These are phyloP conservation scores for Exophiala mesophila DNA, from an alignment of 2,329 filamentous ascomycete species.

Conservation along the genomic window DNA sequence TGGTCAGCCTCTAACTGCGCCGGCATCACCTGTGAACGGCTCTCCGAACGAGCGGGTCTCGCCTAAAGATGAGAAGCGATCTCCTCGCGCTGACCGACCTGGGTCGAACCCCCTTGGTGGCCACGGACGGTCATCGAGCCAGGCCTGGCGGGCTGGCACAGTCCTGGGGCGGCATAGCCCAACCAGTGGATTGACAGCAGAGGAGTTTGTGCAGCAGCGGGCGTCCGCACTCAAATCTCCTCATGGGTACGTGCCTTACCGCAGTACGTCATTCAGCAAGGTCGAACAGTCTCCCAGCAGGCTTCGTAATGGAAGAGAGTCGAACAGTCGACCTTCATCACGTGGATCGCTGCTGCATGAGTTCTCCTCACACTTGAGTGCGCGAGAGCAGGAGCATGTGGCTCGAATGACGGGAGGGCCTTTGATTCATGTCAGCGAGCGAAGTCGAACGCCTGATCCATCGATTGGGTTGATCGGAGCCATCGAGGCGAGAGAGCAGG, in stretches of 20 bases:
- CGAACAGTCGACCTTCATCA: constrained; percentile 33
- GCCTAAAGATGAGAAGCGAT: constrained; percentile 11
- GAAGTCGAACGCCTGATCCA: constrained; percentile 41
- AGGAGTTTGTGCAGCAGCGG: constrained; percentile 79
- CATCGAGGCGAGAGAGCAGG: constrained; percentile 73
- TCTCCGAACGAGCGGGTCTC: constrained; percentile 5
- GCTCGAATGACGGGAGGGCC: constrained; percentile 74
- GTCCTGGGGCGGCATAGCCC: constrained; percentile 43
- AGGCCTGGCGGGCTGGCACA: constrained; percentile 73
- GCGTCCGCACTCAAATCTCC: constrained; percentile 52
- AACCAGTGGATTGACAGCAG: constrained; percentile 61
- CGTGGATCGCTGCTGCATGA: constrained; percentile 35
- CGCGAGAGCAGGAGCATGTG: constrained; percentile 84
- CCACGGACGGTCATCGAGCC: constrained; percentile 46
- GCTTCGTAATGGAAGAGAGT: constrained; percentile 25
- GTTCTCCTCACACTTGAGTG: constrained; percentile 62
- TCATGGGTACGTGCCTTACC: constrained; percentile 37
- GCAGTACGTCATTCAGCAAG: constrained; percentile 26
- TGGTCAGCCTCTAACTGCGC: constrained; percentile 5
- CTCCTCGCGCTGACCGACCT: constrained; percentile 4
- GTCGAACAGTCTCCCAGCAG: constrained; percentile 24
- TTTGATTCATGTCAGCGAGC: constrained; percentile 63
- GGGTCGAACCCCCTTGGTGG: constrained; percentile 7
- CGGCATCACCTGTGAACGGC: constrained; percentile 9
- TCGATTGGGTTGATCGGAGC: constrained; percentile 67